Evolutionary conservation across 208 protist genomes (phyloP).

Genomic region (Leishmania tropica): DNA sequence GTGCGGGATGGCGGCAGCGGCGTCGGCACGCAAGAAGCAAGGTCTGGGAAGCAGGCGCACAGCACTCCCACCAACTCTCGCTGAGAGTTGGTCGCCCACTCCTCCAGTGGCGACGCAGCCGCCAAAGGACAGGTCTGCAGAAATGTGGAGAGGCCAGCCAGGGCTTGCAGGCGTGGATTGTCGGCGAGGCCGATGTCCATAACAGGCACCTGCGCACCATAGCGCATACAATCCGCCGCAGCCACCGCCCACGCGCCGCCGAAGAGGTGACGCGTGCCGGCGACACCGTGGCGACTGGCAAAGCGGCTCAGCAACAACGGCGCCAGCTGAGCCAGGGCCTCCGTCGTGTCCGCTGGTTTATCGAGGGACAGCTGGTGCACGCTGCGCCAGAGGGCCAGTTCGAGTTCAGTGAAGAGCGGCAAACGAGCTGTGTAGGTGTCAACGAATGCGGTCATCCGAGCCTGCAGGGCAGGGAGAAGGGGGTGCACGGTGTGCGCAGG

Average conservation of each 20-base stretch:
- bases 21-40: constrained; percentile 14
- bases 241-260: constrained; percentile 58
- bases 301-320: constrained; percentile 73
- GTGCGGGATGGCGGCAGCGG: constrained; percentile 12
- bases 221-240: constrained; percentile 57
- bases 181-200: constrained; percentile 48
- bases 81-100: constrained; percentile 61
- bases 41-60: constrained; percentile 45
- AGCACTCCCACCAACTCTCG: constrained; percentile 61
- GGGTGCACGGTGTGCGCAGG: constrained; percentile 5
- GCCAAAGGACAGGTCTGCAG: constrained; percentile 54
- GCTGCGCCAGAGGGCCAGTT: constrained; percentile 66
- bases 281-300: constrained; percentile 58
- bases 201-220: constrained; percentile 52
- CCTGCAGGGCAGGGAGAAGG: constrained; percentile 35
- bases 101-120: constrained; percentile 43
- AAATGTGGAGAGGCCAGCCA: constrained; percentile 55
- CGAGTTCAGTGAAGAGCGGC: constrained; percentile 57
- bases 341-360: constrained; percentile 5
- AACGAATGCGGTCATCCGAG: constrained; percentile 47
- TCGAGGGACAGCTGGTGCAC: constrained; percentile 34
- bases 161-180: constrained; percentile 35
- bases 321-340: constrained; percentile 38
- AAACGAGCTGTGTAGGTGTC: constrained; percentile 57
- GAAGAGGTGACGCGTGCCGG: constrained; percentile 45